These are phyloP conservation scores for Amauroascus niger DNA, from an alignment of 2,329 filamentous ascomycete genomes.

Conservation along the genomic window DNA sequence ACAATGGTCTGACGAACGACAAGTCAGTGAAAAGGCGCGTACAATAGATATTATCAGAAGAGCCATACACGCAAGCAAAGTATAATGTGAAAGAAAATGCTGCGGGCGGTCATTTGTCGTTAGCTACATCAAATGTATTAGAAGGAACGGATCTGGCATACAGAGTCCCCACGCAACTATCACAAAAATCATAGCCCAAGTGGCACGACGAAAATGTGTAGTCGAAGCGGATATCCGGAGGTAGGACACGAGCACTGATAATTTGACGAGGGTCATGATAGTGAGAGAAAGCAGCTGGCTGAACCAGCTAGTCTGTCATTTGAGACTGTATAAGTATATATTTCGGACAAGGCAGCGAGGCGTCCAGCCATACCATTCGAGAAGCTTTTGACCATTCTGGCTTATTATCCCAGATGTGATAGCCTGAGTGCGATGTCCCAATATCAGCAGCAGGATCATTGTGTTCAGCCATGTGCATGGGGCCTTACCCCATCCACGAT, in stretches of 20 bases:
- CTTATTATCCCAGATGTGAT: conserved; percentile 18
- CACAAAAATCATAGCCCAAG: conserved; percentile 14
- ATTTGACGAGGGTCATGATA: conserved; percentile 16
- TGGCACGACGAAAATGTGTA: conserved; percentile 9
- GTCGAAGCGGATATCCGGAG: conserved; percentile 12
- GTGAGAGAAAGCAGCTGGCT: conserved; percentile 15
- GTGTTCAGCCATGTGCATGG: neutral
- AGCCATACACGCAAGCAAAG: conserved; percentile 15
- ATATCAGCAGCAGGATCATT: neutral
- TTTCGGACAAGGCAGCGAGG: neutral
- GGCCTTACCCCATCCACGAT: conserved; percentile 18
- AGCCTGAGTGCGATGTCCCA: conserved; percentile 3
- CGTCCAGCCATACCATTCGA: conserved; percentile 12
- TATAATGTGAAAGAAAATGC: conserved; percentile 15
- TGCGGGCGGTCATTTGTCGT: conserved; percentile 1
- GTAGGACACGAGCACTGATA: conserved; percentile 17
- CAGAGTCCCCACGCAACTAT: conserved; percentile 15
- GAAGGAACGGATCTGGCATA: neutral
- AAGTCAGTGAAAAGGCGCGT: neutral
- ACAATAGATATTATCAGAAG: neutral
- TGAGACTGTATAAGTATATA: neutral
- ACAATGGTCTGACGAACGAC: conserved; percentile 11
- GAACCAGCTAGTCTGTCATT: conserved; percentile 16
- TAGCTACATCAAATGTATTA: neutral
- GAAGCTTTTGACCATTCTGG: conserved; percentile 9